Conservation (phyloP, 2,329 filamentous ascomycete species). For the Endoconidiophora polonica region DNA sequence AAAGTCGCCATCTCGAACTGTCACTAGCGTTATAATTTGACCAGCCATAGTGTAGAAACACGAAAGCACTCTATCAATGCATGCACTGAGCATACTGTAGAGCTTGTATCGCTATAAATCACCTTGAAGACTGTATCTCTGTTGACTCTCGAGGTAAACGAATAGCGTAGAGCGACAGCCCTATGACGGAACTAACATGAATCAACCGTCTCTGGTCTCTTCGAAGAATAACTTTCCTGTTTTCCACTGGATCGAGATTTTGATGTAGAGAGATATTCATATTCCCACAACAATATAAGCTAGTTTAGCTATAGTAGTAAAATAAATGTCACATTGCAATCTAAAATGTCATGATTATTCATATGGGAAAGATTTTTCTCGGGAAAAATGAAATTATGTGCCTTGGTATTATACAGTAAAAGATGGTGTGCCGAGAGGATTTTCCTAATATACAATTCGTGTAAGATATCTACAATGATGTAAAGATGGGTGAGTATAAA, state of each 20-base stretch:
- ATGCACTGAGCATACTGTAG: background rate
- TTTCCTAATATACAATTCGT: too few relatives aligned
- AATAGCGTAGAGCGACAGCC: conserved; percentile 63
- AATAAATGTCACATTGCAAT: too few relatives aligned
- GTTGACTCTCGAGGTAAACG: conserved; percentile 85
- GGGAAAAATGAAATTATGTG: too few relatives aligned
- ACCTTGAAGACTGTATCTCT: conserved; percentile 18
- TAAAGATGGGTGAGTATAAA: too few relatives aligned
- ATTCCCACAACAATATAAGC: too few relatives aligned
- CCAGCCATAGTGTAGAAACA: background rate
- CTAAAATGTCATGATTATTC: too few relatives aligned
- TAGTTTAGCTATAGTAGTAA: too few relatives aligned
- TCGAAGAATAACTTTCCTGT: conserved; percentile 60
- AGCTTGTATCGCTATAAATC: conserved; percentile 11
- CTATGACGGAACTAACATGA: conserved; percentile 28
- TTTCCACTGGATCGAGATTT: conserved; percentile 55
- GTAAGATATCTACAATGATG: too few relatives aligned
- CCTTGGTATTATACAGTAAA: too few relatives aligned
- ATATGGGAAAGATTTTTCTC: too few relatives aligned
- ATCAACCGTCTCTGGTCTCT: conserved; percentile 40
- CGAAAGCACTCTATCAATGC: background rate
- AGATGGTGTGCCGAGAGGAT: too few relatives aligned
- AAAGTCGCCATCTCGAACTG: background rate
- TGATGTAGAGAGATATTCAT: conserved; percentile 66
- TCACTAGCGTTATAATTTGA: background rate